Evolutionary conservation across 148 eudicot genomes (phyloP).

Genomic region (Dysphania ambrosioides): DNA sequence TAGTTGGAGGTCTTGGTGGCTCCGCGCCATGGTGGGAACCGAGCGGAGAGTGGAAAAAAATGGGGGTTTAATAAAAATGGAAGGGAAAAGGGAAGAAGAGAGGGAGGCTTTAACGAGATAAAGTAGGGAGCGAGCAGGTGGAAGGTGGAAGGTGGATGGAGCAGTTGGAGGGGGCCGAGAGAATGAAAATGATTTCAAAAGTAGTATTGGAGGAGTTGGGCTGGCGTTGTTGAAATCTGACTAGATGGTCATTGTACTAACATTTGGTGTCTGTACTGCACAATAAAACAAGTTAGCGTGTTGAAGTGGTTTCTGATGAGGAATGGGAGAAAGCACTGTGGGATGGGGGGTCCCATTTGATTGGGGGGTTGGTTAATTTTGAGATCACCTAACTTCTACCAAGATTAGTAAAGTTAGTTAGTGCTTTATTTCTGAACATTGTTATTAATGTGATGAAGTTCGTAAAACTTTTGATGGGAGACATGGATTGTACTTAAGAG

Average conservation of each 20-base stretch:
- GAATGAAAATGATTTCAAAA: neutral
- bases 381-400: neutral
- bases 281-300: neutral
- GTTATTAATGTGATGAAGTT: no score
- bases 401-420: neutral
- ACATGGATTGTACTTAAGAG: no score
- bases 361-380: neutral
- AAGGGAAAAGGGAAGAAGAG: neutral
- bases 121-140: neutral
- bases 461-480: no score
- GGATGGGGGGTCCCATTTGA: neutral
- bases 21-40: conserved; percentile 44
- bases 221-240: conserved; percentile 9
- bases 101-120: neutral
- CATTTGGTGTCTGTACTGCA: conserved; percentile 8
- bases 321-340: neutral
- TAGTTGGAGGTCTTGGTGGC: conserved; percentile 42
- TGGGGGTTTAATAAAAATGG: neutral
- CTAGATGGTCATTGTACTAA: conserved; percentile 25
- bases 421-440: no score
- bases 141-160: conserved; percentile 16
- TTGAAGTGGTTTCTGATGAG: neutral
- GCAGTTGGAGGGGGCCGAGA: conserved; percentile 10
- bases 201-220: no score
- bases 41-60: neutral